These are phyloP conservation scores for Ammopiptanthus mongolicus DNA, from an alignment of 306 rosid genomes.

Conservation along the genomic window DNA sequence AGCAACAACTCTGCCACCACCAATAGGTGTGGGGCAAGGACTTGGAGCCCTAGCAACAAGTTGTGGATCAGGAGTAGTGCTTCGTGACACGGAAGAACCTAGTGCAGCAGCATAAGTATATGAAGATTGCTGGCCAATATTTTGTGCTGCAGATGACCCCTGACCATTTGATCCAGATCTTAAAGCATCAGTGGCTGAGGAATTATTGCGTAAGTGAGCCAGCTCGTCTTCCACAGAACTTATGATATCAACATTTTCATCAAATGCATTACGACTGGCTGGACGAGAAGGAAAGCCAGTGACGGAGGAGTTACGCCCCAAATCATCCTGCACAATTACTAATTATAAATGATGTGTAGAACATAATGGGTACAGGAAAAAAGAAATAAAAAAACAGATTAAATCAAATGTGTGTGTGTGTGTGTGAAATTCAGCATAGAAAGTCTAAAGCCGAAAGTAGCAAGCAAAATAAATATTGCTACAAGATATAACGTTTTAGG, in stretches of 20 bases:
- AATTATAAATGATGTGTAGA: background rate
- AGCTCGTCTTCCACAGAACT: constrained; percentile 61
- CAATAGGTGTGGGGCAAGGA: constrained; percentile 89
- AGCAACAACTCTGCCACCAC: constrained; percentile 65
- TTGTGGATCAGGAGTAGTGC: constrained; percentile 94
- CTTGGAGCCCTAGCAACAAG: constrained; percentile 84
- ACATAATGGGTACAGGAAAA: background rate
- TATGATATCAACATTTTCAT: constrained; percentile 61
- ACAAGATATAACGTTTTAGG: background rate
- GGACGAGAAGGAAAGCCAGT: constrained; percentile 79
- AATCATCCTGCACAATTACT: constrained; percentile 66
- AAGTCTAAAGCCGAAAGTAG: background rate
- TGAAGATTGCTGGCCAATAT: constrained; percentile 54
- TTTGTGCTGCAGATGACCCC: constrained; percentile 62
- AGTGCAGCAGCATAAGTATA: constrained; percentile 83
- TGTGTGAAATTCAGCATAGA: background rate
- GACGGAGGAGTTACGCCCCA: constrained; percentile 55
- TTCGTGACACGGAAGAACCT: constrained; percentile 82
- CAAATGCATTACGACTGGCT: constrained; percentile 80
- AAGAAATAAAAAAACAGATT: background rate
- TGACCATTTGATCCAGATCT: constrained; percentile 59
- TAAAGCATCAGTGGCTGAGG: constrained; percentile 40
- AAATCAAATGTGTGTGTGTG: background rate
- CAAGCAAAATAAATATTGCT: background rate
- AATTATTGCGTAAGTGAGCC: constrained; percentile 42